These are phyloP conservation scores for Camelina neglecta DNA, from an alignment of 345 rosid genomes.

Conservation along the genomic window DNA sequence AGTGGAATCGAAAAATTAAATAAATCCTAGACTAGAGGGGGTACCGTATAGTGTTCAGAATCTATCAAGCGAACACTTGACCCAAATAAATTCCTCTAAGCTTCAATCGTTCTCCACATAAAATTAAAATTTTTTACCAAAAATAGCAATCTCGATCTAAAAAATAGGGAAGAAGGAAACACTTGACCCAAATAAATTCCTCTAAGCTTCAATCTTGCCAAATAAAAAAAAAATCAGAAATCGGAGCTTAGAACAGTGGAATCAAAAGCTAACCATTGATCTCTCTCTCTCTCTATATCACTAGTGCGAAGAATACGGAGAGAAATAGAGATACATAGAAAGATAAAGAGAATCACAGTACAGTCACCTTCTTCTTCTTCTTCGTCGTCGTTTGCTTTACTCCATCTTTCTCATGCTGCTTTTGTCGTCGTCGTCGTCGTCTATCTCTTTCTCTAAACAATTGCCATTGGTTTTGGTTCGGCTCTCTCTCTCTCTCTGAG, in stretches of 20 bases:
- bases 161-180: conserved; percentile 38
- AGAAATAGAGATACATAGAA: no score
- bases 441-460: neutral
- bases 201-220: neutral
- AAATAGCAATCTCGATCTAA: conserved; percentile 46
- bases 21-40: neutral
- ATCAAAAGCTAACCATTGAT: no score
- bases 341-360: conserved; percentile 25
- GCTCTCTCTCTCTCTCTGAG: neutral
- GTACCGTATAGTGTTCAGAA: neutral
- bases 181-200: conserved; percentile 23
- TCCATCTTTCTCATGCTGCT: conserved; percentile 19
- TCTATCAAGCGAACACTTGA: conserved; percentile 17
- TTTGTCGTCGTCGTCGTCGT: conserved; percentile 9
- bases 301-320: no score
- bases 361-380: conserved; percentile 5
- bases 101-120: neutral
- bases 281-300: no score
- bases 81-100: no score
- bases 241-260: no score
- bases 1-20: neutral
- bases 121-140: conserved; percentile 2
- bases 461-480: neutral
- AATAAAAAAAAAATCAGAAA: neutral
- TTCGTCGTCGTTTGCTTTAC: conserved; percentile 5